Percentiles rank a stretch among this genome's conserved stretches.
These are phyloP conservation scores for Notholithocarpus densiflorus DNA, from an alignment of 306 rosid species.

Conservation along the genomic window DNA sequence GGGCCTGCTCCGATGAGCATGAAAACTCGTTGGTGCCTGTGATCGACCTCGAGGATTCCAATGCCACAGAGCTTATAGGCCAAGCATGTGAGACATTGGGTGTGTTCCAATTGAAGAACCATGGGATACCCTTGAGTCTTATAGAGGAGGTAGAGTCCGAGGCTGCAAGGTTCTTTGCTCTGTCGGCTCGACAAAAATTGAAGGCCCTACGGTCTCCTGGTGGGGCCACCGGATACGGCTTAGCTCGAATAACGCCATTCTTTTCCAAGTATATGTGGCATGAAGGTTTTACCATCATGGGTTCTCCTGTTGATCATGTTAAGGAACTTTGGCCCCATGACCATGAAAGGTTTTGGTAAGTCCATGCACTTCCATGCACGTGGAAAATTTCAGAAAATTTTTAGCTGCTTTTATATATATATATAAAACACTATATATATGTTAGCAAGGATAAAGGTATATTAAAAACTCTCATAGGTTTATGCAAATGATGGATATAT, in stretches of 20 bases:
- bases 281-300: slow-evolving; percentile 80
- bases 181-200: slow-evolving; percentile 47
- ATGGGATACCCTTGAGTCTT: slow-evolving; percentile 42
- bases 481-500: not conserved
- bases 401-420: not conserved
- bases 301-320: slow-evolving; percentile 51
- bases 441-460: not conserved
- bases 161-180: slow-evolving; percentile 45
- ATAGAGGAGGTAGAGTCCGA: slow-evolving; percentile 39
- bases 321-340: slow-evolving; percentile 63
- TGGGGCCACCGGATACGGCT: slow-evolving; percentile 60
- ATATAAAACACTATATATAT: not conserved
- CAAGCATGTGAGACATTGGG: slow-evolving; percentile 78
- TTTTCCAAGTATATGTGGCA: slow-evolving; percentile 77
- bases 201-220: slow-evolving; percentile 49
- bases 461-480: not conserved
- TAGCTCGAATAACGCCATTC: slow-evolving; percentile 54
- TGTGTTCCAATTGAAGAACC: slow-evolving; percentile 57
- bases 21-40: slow-evolving; percentile 34
- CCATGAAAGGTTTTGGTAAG: slow-evolving; percentile 60
- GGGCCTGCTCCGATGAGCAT: not conserved
- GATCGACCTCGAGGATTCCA: slow-evolving; percentile 53
- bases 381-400: not conserved
- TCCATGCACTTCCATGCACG: slow-evolving; percentile 59
- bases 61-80: slow-evolving; percentile 39